Evolutionary conservation across 140 eudicot genomes (phyloP).

Genomic region (Senecio squalidus): DNA sequence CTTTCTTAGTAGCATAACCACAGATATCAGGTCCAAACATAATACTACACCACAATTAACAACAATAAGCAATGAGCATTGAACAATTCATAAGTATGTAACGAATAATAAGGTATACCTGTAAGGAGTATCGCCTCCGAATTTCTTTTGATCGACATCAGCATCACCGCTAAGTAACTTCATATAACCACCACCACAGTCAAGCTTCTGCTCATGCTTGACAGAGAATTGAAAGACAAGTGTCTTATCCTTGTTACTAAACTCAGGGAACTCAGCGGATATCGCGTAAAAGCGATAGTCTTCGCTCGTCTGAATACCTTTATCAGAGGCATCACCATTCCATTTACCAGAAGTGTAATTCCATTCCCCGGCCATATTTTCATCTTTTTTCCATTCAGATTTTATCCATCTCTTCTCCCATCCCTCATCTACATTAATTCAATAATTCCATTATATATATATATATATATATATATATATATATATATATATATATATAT

Average conservation of each 20-base stretch:
- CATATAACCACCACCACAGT: constrained; percentile 99
- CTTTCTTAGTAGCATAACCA: constrained; percentile 80
- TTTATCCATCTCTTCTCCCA: constrained; percentile 89
- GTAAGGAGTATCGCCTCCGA: constrained; percentile 97
- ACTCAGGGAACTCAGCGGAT: constrained; percentile 91
- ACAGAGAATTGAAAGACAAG: constrained; percentile 91
- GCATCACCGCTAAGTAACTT: constrained; percentile 88
- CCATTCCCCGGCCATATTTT: constrained; percentile 83
- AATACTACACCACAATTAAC: constrained; percentile 42
- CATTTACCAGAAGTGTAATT: constrained; percentile 88
- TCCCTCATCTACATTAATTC: too few species aligned
- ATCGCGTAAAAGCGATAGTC: constrained; percentile 87
- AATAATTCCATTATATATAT: too few species aligned
- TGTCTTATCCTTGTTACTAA: constrained; percentile 93
- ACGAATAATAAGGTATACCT: constrained; percentile 56
- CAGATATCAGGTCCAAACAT: constrained; percentile 97
- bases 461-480: too few species aligned
- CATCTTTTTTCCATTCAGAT: constrained; percentile 94
- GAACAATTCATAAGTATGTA: neutral
- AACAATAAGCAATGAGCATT: constrained; percentile 5
- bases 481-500: too few species aligned
- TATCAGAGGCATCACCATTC: constrained; percentile 77
- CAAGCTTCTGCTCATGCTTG: constrained; percentile 98
- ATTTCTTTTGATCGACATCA: constrained; percentile 83
- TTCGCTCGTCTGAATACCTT: constrained; percentile 92